Conservation (phyloP, 1,284 basidiomycete species). For the Agroathelia rolfsii region DNA sequence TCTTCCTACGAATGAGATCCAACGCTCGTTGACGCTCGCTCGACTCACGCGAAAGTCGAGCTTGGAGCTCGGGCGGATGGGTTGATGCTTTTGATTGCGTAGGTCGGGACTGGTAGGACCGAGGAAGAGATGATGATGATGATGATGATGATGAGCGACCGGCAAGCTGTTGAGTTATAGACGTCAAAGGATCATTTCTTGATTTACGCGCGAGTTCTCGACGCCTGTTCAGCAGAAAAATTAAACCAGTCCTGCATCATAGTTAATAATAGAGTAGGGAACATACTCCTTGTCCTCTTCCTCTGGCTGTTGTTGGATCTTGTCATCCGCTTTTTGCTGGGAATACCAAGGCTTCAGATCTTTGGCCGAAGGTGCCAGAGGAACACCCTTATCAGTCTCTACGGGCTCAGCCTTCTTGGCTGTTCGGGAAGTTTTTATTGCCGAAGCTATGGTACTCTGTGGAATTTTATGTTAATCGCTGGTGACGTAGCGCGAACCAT, state of each 20-base stretch:
- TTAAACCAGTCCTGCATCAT: slow-evolving; percentile 15
- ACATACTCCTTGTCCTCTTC: slow-evolving; percentile 8
- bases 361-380: slow-evolving; percentile 61
- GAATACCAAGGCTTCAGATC: slow-evolving; percentile 77
- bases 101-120: slow-evolving; percentile 12
- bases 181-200: slow-evolving; percentile 59
- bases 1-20: slow-evolving; percentile 54
- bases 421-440: slow-evolving; percentile 33
- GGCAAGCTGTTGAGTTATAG: slow-evolving; percentile 58
- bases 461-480: slow-evolving; percentile 5
- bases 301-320: too few species aligned
- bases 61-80: slow-evolving; percentile 33
- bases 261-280: too few species aligned
- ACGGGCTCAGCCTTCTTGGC: slow-evolving; percentile 31
- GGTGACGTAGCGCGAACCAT: slow-evolving; percentile 1
- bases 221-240: slow-evolving; percentile 28
- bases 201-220: slow-evolving; percentile 56
- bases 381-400: slow-evolving; percentile 59
- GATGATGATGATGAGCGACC: slow-evolving; percentile 21
- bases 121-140: slow-evolving; percentile 6
- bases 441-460: slow-evolving; percentile 34
- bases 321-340: slow-evolving; percentile 17
- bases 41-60: slow-evolving; percentile 57
- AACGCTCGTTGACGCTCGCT: slow-evolving; percentile 64
- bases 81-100: slow-evolving; percentile 13